Evolutionary conservation across 2,329 filamentous ascomycete genomes (phyloP), one percentile per base, ranked within the genome.

Genomic region (Trichoderma polysporum): DNA sequence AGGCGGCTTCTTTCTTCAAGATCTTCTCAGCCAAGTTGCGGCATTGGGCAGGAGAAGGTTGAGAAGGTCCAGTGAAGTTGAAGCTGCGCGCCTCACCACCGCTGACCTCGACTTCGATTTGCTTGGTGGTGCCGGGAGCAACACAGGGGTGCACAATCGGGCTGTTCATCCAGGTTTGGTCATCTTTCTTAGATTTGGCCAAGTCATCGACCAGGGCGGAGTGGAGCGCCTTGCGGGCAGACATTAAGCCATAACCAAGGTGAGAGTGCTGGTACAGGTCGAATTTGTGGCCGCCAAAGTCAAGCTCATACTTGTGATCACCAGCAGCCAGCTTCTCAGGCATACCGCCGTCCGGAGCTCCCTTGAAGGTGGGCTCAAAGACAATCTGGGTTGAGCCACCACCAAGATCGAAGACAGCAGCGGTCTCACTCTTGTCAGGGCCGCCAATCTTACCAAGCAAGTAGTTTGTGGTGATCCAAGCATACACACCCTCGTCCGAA

Each of bases 391-490:
- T 99, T 25, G 94, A 97, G 63, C 95, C 95, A 74, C 95, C 95
- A 70, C 95, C 95, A 57, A 99, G 90, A 77, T 99, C 95, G 75
- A 99, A 97, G 68, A 97, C 89, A 59, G 95, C 95, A 47, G 95
- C 96, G 1, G 95, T 98, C 59, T 93, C 91, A 70, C 88, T 93
- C 78, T 94, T 88, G 76, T 97, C 94, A 2, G 93, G 92, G 12
- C 92, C 91, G 68, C 95, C 95, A 79, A 99, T 98, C 83, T 98
- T 98, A 75, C 94, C 94, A 27, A 99, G 88, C 47, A 99, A 90
- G 80, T 99, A 99, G 85, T 99, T 99, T 71, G 93, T 95, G 7
- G 95, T 99, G 78, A 99, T 97, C 95, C 95, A 99, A 62, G 95
- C 96, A 76, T 97, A 99, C 33, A 99, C 94, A 76, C 95, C 95